Conservation (phyloP, 495 filamentous ascomycete species). For the Xanthoparmelia taractica region DNA sequence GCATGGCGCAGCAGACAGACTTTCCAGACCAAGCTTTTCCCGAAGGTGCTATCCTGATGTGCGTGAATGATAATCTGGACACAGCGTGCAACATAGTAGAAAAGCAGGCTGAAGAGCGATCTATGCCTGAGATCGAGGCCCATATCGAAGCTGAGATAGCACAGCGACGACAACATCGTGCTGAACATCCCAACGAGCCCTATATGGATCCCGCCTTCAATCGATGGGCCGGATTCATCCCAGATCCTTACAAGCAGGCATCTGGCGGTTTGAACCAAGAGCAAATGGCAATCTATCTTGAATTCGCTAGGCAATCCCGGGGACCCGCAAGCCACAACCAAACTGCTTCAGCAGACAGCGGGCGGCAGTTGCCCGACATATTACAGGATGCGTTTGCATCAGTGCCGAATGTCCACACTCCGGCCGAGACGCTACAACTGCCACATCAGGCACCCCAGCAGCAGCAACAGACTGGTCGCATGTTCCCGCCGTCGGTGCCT, state of each 20-base stretch:
- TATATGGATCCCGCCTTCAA: slow-evolving; percentile 74
- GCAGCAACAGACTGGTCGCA: slow-evolving; percentile 45
- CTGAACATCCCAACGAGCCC: slow-evolving; percentile 64
- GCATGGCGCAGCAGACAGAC: slow-evolving; percentile 57
- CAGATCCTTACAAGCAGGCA: slow-evolving; percentile 77
- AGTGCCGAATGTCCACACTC: slow-evolving; percentile 67
- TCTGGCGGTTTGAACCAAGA: slow-evolving; percentile 77
- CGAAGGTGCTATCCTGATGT: slow-evolving; percentile 88
- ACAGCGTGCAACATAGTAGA: slow-evolving; percentile 87
- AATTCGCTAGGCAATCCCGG: slow-evolving; percentile 79
- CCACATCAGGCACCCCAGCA: slow-evolving; percentile 55
- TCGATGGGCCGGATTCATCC: slow-evolving; percentile 81
- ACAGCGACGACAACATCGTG: slow-evolving; percentile 61
- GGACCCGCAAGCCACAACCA: slow-evolving; percentile 49
- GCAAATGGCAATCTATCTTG: slow-evolving; percentile 91
- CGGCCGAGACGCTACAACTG: slow-evolving; percentile 71
- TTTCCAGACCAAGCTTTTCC: slow-evolving; percentile 66
- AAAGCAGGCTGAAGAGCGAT: slow-evolving; percentile 86
- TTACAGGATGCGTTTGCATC: slow-evolving; percentile 77
- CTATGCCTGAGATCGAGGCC: slow-evolving; percentile 87
- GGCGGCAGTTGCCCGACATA: slow-evolving; percentile 59
- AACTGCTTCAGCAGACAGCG: slow-evolving; percentile 50
- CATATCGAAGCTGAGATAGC: slow-evolving; percentile 72
- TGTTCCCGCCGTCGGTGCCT: slow-evolving; percentile 36
- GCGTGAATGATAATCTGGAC: slow-evolving; percentile 96